Conservation (phyloP, 805 yeast genomes). For the Ogataea methylovora region DNA sequence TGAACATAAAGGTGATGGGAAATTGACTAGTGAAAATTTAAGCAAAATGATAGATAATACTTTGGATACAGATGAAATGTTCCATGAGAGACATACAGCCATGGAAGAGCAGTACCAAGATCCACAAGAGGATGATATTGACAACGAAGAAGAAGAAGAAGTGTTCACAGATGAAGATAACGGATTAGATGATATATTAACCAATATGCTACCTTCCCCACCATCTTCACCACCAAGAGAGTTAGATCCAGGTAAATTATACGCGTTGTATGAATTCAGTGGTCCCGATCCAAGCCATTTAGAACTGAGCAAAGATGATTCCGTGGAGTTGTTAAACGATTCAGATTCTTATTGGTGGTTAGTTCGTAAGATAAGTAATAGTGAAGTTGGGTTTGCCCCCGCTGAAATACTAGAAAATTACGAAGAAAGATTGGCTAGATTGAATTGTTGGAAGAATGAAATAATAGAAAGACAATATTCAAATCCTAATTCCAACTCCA, state of each 20-base stretch:
- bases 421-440: constrained; percentile 81
- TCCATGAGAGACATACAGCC: background rate
- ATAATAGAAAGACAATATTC: constrained; percentile 39
- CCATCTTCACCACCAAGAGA: constrained; percentile 76
- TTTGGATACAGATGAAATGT: background rate
- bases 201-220: constrained; percentile 47
- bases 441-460: constrained; percentile 90
- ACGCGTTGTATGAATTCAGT: constrained; percentile 78
- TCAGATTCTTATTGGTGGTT: constrained; percentile 97
- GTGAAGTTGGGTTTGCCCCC: constrained; percentile 82
- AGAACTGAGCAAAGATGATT: constrained; percentile 68
- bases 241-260: constrained; percentile 72
- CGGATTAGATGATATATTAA: constrained; percentile 26
- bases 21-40: background rate
- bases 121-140: background rate
- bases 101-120: constrained; percentile 2
- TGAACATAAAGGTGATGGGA: background rate
- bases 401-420: constrained; percentile 93
- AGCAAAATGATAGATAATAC: background rate
- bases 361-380: constrained; percentile 40
- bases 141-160: constrained; percentile 3
- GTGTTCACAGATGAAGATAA: constrained; percentile 13
- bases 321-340: constrained; percentile 77
- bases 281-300: constrained; percentile 96
- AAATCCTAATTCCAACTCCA: constrained; percentile 3